phyloP scores from a whole-genome alignment of 257 asterid genomes.

The Datura wrightii region DNA sequence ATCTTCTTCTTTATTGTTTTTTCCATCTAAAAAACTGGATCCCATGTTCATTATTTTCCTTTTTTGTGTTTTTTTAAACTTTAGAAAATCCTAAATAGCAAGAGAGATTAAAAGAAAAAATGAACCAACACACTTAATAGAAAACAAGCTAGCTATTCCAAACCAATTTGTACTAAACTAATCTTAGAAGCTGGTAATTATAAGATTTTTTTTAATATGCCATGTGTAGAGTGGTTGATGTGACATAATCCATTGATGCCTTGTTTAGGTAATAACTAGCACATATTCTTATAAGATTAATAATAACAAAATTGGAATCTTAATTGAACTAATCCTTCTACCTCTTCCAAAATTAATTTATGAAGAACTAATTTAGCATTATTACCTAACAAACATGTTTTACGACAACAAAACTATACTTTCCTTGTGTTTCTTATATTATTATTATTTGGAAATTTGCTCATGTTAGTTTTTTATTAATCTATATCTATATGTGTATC shows the following conservation, averaged over 20 bases:
- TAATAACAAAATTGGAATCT: not conserved
- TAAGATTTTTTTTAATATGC: not conserved
- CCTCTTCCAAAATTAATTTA: not conserved
- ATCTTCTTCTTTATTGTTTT: not conserved
- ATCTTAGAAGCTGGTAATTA: not conserved
- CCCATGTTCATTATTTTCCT: not conserved
- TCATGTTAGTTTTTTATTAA: not conserved
- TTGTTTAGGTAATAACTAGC: not conserved
- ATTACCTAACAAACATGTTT: not conserved
- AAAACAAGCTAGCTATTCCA: not conserved
- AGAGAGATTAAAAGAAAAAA: not conserved
- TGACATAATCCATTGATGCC: not conserved
- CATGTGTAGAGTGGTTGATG: conserved; percentile 5
- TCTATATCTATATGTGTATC: too few species aligned
- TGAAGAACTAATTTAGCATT: not conserved
- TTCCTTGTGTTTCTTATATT: conserved; percentile 9
- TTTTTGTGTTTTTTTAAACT: not conserved
- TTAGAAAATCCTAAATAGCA: not conserved
- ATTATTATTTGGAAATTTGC: not conserved
- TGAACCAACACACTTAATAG: not conserved
- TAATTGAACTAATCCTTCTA: conserved; percentile 5
- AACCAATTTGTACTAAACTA: not conserved
- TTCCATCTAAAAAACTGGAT: not conserved
- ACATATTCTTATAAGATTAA: not conserved
- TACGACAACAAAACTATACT: not conserved